phyloP scores from a whole-genome alignment of 2,329 filamentous ascomycete species.

The Alternaria atra region DNA sequence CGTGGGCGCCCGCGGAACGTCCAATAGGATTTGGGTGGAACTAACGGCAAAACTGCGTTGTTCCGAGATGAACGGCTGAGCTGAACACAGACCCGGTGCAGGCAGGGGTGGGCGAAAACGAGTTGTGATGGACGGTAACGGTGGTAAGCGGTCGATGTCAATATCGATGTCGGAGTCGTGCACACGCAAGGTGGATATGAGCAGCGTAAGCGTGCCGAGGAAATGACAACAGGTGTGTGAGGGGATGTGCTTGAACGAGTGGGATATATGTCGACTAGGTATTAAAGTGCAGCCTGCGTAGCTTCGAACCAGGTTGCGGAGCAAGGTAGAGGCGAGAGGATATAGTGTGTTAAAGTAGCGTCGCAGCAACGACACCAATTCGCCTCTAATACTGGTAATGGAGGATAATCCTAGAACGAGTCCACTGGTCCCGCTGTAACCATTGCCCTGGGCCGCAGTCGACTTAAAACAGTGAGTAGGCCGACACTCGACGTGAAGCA shows the following conservation, averaged over 20 bases:
- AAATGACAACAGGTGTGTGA: conserved; percentile 34
- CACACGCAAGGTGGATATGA: conserved; percentile 28
- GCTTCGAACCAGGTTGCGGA: conserved; percentile 37
- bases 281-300: conserved; percentile 37
- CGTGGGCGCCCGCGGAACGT: conserved; percentile 34
- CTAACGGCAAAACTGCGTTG: conserved; percentile 37
- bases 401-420: conserved; percentile 42
- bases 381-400: conserved; percentile 38
- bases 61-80: conserved; percentile 30
- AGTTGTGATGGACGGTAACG: conserved; percentile 21
- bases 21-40: conserved; percentile 41
- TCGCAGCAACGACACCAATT: conserved; percentile 40
- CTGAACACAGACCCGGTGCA: conserved; percentile 25
- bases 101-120: conserved; percentile 22
- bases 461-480: conserved; percentile 44
- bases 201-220: conserved; percentile 36
- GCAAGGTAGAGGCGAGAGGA: conserved; percentile 42
- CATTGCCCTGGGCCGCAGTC: conserved; percentile 40
- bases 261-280: conserved; percentile 47
- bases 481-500: conserved; percentile 40
- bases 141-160: conserved; percentile 20
- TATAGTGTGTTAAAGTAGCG: conserved; percentile 47
- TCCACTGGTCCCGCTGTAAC: conserved; percentile 34
- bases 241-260: conserved; percentile 46
- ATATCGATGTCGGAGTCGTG: conserved; percentile 11